phyloP scores from a whole-genome alignment of 768 basidiomycete species.

The Hygrophorus russula region DNA sequence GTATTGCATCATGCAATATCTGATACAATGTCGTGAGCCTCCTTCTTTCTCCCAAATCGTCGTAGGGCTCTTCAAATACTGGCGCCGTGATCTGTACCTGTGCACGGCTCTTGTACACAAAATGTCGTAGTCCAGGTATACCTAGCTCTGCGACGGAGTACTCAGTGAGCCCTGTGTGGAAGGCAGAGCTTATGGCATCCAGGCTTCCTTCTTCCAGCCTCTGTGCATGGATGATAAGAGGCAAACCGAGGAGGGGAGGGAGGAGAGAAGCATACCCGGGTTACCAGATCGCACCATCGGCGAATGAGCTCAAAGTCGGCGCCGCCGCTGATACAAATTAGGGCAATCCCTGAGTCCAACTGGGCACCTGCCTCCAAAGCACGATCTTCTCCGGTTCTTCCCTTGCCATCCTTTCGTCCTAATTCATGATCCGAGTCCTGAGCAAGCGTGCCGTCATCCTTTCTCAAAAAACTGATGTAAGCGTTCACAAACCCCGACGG shows the following conservation, averaged over 20 bases:
- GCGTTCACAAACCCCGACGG: conserved; percentile 83
- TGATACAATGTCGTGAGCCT: conserved; percentile 87
- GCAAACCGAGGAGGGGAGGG: not conserved
- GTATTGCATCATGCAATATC: conserved; percentile 76
- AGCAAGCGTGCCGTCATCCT: conserved; percentile 19
- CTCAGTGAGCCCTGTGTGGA: conserved; percentile 38
- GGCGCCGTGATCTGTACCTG: conserved; percentile 88
- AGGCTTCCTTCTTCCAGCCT: conserved; percentile 55
- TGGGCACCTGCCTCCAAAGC: conserved; percentile 4
- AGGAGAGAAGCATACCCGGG: conserved; percentile 31
- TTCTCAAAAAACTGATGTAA: conserved; percentile 66
- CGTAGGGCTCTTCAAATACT: conserved; percentile 79
- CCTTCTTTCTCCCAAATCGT: conserved; percentile 42
- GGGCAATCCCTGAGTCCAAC: conserved; percentile 35
- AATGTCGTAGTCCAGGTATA: conserved; percentile 89
- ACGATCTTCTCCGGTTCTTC: conserved; percentile 1
- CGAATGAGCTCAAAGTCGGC: conserved; percentile 81
- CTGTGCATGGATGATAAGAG: conserved; percentile 23
- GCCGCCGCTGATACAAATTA: conserved; percentile 74
- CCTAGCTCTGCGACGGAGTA: conserved; percentile 66
- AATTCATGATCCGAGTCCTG: conserved; percentile 2
- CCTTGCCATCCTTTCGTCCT: not conserved
- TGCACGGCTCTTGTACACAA: conserved; percentile 84
- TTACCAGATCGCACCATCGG: conserved; percentile 59
- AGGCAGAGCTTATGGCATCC: conserved; percentile 37